These are phyloP conservation scores for Yarrowia bubula DNA, from an alignment of 805 yeast species.

Conservation along the genomic window DNA sequence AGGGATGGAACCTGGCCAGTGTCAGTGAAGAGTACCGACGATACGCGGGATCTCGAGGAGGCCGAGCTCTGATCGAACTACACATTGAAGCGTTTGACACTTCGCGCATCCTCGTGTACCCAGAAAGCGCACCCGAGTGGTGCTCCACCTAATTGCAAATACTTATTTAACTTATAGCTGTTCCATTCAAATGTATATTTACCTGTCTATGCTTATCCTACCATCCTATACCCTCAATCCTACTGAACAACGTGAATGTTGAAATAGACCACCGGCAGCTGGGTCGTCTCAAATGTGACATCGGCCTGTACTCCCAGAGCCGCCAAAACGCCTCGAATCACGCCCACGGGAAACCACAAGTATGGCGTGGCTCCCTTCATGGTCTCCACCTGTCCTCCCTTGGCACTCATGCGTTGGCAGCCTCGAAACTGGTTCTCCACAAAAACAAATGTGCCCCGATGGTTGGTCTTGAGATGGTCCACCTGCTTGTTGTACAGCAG, in stretches of 20 bases:
- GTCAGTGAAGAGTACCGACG: slow-evolving; percentile 92
- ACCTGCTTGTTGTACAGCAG: slow-evolving; percentile 77
- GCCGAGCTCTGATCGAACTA: slow-evolving; percentile 86
- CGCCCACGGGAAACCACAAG: slow-evolving; percentile 72
- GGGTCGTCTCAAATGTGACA: slow-evolving; percentile 61
- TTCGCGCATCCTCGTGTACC: slow-evolving; percentile 44
- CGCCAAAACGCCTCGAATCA: slow-evolving; percentile 67
- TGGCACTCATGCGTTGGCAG: slow-evolving; percentile 49
- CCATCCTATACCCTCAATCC: background rate
- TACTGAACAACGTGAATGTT: slow-evolving; percentile 51
- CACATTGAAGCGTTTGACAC: slow-evolving; percentile 73
- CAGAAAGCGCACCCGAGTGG: slow-evolving; percentile 51
- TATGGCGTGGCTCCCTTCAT: slow-evolving; percentile 44
- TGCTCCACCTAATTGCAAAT: slow-evolving; percentile 1
- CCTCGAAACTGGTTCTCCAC: slow-evolving; percentile 64
- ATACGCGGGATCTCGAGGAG: slow-evolving; percentile 90
- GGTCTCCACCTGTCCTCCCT: slow-evolving; percentile 37
- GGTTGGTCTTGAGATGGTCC: slow-evolving; percentile 90
- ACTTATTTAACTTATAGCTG: background rate
- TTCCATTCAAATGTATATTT: slow-evolving; percentile 2
- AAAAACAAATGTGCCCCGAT: slow-evolving; percentile 76
- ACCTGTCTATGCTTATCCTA: background rate
- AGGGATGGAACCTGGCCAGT: slow-evolving; percentile 97
- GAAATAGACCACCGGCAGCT: slow-evolving; percentile 68
- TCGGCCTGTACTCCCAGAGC: slow-evolving; percentile 66